Evolutionary conservation across 1,284 basidiomycete species (phyloP), one percentile per base, ranked within the genome.

Genomic region (Marasmius sp.): DNA sequence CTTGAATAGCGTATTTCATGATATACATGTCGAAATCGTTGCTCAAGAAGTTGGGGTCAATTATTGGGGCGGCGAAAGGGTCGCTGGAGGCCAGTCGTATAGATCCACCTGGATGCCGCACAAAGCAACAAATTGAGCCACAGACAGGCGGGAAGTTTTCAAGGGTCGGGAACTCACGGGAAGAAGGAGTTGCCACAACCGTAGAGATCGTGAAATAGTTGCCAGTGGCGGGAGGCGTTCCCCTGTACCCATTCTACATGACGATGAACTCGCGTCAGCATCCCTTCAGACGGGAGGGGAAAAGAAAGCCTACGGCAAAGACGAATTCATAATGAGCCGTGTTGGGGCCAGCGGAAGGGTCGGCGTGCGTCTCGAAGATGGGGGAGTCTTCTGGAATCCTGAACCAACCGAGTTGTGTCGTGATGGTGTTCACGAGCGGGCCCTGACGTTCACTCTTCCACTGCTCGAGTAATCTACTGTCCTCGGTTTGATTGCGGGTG

Each of bases 21-120:
- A 69, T 68, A 48, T 70, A 67, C 8, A 77, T 61, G 63, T 81
- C 80, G 57, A 77, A 76, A 3, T 71, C 66, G n/a, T 71, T 67
- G 5, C 60, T 64, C 27, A 81, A 64, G 39, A 77, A 68, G 18
- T 64, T 70, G 0, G 75, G 74, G 63, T 81, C 70, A 56, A 82
- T 79, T 27, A 73, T 22, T 0, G 80, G 81, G 3, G 67, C 22
- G 16, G 45, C 72, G 61, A 80, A 78, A 0, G 79, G 78, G 63
- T 77, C 66, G 8, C 66, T 68, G 14, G 57, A 54, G 34, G 49
- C 58, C 38, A 58, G 22, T 18, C 16, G 22, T 7, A 62, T 2
- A 14, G 56, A 52, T 38, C 61, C 61, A n/a, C 60, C 60, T 61
- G 20, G 4, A 4, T 37, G 39, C 9, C 12, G 14, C 10, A 27